Base-by-base conservation (phyloP, 2,329 filamentous ascomycete species). In the Pseudogymnoascus sp. region DNA sequence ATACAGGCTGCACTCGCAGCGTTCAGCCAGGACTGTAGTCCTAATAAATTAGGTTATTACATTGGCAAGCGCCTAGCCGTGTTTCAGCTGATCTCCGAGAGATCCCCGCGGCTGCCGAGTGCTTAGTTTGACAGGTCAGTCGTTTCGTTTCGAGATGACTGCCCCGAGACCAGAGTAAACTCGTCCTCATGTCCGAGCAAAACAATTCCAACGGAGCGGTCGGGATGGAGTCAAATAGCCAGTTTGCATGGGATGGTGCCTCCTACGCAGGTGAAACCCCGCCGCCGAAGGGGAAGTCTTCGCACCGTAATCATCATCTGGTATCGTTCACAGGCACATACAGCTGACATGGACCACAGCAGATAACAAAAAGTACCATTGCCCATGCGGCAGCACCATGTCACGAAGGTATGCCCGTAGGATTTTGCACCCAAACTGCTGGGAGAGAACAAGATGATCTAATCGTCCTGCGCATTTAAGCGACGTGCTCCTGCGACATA, bases 341-440 rank as follows among this genome's bases (percentile, higher is more conserved):
- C 6, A 12, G 41, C 41, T 47, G 41, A 47, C 41, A 47, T 28
- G 41, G 28, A 28, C 41, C 14, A 28, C 41, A 47, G 41, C 25
- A 12, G 41, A 47, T 12, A 47, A 47, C 11, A 47, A 47, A 28
- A 47, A 47, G 22, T 47, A 47, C 14, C 41, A 47, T 47, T 47
- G 41, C 41, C 41, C 41, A 47, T 47, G 41, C 41, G 41, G 41
- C 41, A 47, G 41, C 41, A 28, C 41, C 14, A 47, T 47, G 41
- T 47, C 41, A 16, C 41, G 41, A 28, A 47, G 41, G 41, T 47
- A 47, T 28, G 41, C 28, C 22, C 12, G 7, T 47, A 22, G 41
- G 20, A 14, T 16, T n/a, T 28, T 47, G 22, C 25, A 28, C 14
- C 14, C 41, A 47, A 14, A 7, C 41, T 28, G 16, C 22, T 9